Conservation (phyloP, 192 early-diverging fungal species). For the Obelidium mucronatum region DNA sequence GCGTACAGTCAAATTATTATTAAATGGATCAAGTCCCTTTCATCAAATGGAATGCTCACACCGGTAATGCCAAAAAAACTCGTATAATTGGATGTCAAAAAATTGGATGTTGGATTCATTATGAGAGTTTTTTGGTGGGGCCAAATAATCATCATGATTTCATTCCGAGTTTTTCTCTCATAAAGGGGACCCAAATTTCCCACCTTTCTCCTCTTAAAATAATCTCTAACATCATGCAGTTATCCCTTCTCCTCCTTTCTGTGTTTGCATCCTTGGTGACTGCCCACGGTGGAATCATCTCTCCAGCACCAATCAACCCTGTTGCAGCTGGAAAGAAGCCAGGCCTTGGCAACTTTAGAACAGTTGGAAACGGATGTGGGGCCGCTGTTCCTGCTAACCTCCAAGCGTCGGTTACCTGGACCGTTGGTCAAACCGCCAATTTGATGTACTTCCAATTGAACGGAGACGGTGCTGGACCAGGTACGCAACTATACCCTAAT, state of each 20-base stretch:
- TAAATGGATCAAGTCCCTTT: too few relatives aligned
- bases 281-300: slow-evolving; percentile 11
- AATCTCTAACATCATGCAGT: too few relatives aligned
- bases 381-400: not conserved
- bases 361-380: not conserved
- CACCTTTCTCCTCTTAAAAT: too few relatives aligned
- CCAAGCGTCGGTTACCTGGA: not conserved
- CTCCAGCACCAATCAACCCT: not conserved
- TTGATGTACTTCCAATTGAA: slow-evolving; percentile 9
- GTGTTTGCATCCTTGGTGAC: not conserved
- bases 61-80: too few relatives aligned
- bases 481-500: not conserved
- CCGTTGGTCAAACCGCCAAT: not conserved
- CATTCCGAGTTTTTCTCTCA: too few relatives aligned
- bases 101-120: too few relatives aligned
- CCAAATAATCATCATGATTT: too few relatives aligned
- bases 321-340: not conserved
- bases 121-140: too few relatives aligned
- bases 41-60: too few relatives aligned
- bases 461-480: not conserved
- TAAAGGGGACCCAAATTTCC: too few relatives aligned
- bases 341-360: not conserved
- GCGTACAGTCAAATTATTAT: too few relatives aligned
- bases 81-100: too few relatives aligned
- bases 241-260: not conserved